Conservation (phyloP, 805 yeast genomes). For the Saturnispora galanensis region DNA sequence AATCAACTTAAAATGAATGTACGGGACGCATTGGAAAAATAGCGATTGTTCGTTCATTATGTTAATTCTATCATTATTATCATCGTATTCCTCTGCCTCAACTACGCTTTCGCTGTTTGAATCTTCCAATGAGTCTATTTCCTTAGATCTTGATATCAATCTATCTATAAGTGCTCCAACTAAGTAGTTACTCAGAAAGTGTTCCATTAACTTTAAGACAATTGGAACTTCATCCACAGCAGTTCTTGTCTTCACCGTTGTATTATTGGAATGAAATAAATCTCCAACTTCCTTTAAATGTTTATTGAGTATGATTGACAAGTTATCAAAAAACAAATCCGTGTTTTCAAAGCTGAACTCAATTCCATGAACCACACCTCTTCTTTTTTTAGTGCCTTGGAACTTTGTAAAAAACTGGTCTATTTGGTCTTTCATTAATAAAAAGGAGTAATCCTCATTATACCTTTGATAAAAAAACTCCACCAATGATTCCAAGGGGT, state of each 20-base stretch:
- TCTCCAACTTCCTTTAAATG: constrained; percentile 23
- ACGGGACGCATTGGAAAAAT: constrained; percentile 30
- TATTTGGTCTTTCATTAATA: constrained; percentile 17
- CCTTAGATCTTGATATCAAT: constrained; percentile 24
- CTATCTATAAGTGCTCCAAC: constrained; percentile 28
- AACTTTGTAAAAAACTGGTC: constrained; percentile 14
- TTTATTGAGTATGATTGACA: constrained; percentile 14
- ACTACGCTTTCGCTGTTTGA: neutral
- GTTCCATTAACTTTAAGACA: constrained; percentile 26
- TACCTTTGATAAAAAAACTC: constrained; percentile 27
- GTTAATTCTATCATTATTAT: constrained; percentile 15
- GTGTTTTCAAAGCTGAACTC: constrained; percentile 17
- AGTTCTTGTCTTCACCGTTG: neutral
- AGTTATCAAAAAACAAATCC: constrained; percentile 19
- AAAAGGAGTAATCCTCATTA: constrained; percentile 22
- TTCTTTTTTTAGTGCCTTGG: constrained; percentile 3
- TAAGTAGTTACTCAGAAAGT: constrained; percentile 27
- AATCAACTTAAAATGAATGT: constrained; percentile 22
- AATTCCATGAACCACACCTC: constrained; percentile 25
- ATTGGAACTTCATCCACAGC: constrained; percentile 27
- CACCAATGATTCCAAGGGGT: constrained; percentile 25
- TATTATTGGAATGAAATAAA: constrained; percentile 15
- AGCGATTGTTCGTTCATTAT: constrained; percentile 27
- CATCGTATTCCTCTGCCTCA: constrained; percentile 1
- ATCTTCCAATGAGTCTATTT: constrained; percentile 22